Evolutionary conservation across 164 flowering plant species (phyloP).

Genomic region (Nymphaea colorata): DNA sequence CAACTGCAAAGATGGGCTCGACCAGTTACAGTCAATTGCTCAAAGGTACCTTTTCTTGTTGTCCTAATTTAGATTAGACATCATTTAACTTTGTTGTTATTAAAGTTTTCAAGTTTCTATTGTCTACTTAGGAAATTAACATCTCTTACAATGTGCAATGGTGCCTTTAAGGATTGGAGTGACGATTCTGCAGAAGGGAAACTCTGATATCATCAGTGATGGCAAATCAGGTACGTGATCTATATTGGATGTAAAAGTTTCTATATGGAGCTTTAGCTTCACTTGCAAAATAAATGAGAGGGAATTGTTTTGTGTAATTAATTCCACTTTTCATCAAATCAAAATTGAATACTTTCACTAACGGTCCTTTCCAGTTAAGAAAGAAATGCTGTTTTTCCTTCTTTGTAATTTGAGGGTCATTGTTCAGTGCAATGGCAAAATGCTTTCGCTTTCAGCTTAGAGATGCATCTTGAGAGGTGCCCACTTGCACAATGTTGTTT

Average conservation of each 20-base stretch:
- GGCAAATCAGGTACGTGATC: slow-evolving; percentile 49
- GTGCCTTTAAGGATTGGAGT: slow-evolving; percentile 56
- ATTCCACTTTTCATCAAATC: neutral
- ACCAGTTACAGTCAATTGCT: slow-evolving; percentile 58
- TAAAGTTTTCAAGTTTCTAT: neutral
- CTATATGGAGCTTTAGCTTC: no score
- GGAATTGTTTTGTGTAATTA: no score
- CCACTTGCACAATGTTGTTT: no score
- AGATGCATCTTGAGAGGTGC: no score
- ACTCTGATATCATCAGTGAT: slow-evolving; percentile 76
- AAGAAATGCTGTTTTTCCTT: neutral
- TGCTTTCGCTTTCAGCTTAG: no score
- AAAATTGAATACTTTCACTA: neutral
- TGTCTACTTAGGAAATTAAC: no score
- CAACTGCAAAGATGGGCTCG: slow-evolving; percentile 47
- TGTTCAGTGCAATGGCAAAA: neutral
- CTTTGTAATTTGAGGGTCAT: neutral
- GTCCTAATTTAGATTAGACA: neutral
- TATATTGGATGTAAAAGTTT: no score
- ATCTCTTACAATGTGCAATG: no score
- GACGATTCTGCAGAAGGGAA: slow-evolving; percentile 81
- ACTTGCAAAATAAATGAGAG: no score
- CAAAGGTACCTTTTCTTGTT: slow-evolving; percentile 30
- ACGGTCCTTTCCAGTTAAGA: neutral
- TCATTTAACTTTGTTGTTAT: neutral